These are phyloP conservation scores for Phellinidium pouzarii DNA, from an alignment of 1,284 basidiomycete genomes.

Conservation along the genomic window DNA sequence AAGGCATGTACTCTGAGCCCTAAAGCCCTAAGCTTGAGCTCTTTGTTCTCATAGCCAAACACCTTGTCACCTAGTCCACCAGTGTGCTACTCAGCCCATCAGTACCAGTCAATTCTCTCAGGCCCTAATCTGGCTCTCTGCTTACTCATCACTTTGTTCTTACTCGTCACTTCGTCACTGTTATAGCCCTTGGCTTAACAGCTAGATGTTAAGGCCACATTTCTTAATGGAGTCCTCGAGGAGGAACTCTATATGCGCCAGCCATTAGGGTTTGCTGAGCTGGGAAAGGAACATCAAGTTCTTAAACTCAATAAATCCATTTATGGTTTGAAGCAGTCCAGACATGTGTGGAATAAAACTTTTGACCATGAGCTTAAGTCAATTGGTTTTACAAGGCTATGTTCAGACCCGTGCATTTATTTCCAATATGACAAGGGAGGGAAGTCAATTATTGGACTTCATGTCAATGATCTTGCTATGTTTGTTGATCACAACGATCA, in stretches of 20 bases:
- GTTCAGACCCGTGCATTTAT: conserved; percentile 13
- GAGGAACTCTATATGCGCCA: conserved; percentile 38
- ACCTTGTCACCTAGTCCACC: conserved; percentile 23
- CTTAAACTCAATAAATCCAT: conserved; percentile 22
- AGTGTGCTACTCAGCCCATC: too few species aligned
- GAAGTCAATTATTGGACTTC: background rate
- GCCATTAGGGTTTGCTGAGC: conserved; percentile 27
- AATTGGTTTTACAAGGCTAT: conserved; percentile 12
- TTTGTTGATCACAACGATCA: background rate
- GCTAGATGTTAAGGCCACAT: conserved; percentile 33
- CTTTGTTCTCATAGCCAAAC: conserved; percentile 26
- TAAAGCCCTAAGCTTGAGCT: too few species aligned
- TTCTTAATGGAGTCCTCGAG: conserved; percentile 31
- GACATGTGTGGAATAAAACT: conserved; percentile 23
- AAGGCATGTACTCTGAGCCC: conserved; percentile 33
- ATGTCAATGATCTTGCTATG: background rate
- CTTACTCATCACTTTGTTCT: too few species aligned
- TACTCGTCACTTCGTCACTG: too few species aligned
- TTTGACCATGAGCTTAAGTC: conserved; percentile 13
- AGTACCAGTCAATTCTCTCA: too few species aligned
- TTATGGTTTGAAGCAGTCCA: conserved; percentile 27
- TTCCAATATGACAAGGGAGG: background rate
- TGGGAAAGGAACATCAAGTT: conserved; percentile 10
- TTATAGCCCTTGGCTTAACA: too few species aligned
- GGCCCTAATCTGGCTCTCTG: too few species aligned